Conservation (phyloP, 1,284 basidiomycete species). For the Rhodotorula sp. region DNA sequence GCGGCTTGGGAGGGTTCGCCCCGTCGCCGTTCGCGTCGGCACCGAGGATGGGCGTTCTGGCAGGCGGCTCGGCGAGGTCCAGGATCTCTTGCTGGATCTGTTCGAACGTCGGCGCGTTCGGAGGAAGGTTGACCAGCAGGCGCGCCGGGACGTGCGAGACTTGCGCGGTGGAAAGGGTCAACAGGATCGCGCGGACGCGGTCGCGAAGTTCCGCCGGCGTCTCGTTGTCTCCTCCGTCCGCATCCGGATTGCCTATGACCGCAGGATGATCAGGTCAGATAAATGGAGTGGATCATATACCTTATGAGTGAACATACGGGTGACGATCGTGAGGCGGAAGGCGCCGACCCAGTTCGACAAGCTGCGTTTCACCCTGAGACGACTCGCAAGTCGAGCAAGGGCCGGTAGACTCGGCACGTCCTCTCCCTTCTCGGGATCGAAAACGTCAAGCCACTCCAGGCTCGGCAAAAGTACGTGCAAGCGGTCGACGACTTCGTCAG, state of each 20-base stretch:
- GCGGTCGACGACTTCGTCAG: slow-evolving; percentile 12
- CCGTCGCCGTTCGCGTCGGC: not conserved
- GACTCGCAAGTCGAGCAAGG: slow-evolving; percentile 9
- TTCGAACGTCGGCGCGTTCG: not conserved
- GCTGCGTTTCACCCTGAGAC: not conserved
- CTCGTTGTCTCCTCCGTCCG: not conserved
- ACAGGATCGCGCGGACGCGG: slow-evolving; percentile 13
- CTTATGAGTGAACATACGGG: not conserved
- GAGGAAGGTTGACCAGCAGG: slow-evolving; percentile 6
- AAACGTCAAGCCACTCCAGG: slow-evolving; percentile 20
- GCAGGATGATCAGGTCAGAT: too few species aligned
- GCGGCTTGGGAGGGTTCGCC: not conserved
- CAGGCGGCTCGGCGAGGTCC: not conserved
- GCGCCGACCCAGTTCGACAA: not conserved
- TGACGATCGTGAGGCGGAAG: slow-evolving; percentile 5
- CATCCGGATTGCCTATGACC: not conserved
- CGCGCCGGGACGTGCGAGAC: slow-evolving; percentile 13
- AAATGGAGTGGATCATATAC: not conserved
- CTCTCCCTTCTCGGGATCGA: not conserved
- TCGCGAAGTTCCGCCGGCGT: not conserved
- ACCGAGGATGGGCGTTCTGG: not conserved
- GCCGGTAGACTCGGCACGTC: slow-evolving; percentile 1
- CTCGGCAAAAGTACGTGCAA: slow-evolving; percentile 2
- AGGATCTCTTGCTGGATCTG: slow-evolving; percentile 9
- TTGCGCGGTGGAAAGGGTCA: slow-evolving; percentile 22